Percentiles rank a stretch among this genome's conserved stretches.
Conservation (phyloP, 345 rosid species). For the rapeseed (Brassica napus) region Da-Ae NC_063434.1:2909001-2909500, state of each 20-base stretch:
- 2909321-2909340: background rate
- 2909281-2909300: constrained; percentile 7
- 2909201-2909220: constrained; percentile 17
- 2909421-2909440: background rate
- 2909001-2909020: constrained; percentile 25
- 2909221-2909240: constrained; percentile 28
- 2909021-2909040: constrained; percentile 15
- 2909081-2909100: constrained; percentile 4
- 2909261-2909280: constrained; percentile 24
- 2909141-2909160: background rate
- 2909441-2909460: constrained; percentile 9
- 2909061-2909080: constrained; percentile 28
- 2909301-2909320: background rate
- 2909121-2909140: constrained; percentile 4
- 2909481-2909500: background rate
- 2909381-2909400: background rate
- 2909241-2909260: constrained; percentile 21
- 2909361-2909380: background rate
- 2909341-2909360: background rate
- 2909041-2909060: background rate
- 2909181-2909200: background rate
- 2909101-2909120: background rate
- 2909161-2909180: background rate
- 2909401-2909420: constrained; percentile 4
- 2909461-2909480: background rate